Base-by-base conservation (phyloP, 2,329 filamentous ascomycete species). In the Ophiostoma sp. region DNA sequence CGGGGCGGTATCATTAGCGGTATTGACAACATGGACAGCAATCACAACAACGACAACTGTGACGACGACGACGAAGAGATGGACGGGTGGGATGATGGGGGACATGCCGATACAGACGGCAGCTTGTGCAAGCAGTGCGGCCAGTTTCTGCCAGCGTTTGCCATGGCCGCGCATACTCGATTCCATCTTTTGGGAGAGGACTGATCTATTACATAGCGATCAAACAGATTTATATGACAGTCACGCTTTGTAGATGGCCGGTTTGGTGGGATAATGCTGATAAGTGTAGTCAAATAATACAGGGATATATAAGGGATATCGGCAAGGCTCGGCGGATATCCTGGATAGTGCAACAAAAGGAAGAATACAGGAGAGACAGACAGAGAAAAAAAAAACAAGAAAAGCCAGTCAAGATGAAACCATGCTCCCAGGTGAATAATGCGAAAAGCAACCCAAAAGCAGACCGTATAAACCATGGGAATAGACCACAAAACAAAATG, bases 121-220 rank as follows among this genome's bases (percentile, higher is more conserved):
- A 60, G 74, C 33, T 52, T 27, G 39, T 78, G 77, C 66, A 57
- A 62, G 1, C 31, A 74, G 27, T 78, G 77, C 62, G 76, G 73
- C 7, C 76, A 74, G 41, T 66, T 71, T 20, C 71, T 78, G 17
- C 77, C 77, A 2, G 11, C 60, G 0, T 78, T 78, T 73, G 77
- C 77, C 0, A 52, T 73, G 10, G 68, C 71, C 17, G 77, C 77
- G 2, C 77, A 78, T 60, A 73, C 74, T 23, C 72, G 77, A 17
- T 78, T 73, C 67, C 77, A 78, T 68, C 64, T 71, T 27, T 48
- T 77, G 8, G 73, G 70, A 10, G 70, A 71, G 20, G 64, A 67
- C n/a, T 71, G 36, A 70, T 10, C 17, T 6, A 20, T 44, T 17
- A 2, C n/a, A n/a, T n/a, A n/a, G n/a, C n/a, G n/a, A n/a, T n/a